Conservation (phyloP, 2,329 filamentous ascomycete genomes). For the Cytospora leucostoma region DNA sequence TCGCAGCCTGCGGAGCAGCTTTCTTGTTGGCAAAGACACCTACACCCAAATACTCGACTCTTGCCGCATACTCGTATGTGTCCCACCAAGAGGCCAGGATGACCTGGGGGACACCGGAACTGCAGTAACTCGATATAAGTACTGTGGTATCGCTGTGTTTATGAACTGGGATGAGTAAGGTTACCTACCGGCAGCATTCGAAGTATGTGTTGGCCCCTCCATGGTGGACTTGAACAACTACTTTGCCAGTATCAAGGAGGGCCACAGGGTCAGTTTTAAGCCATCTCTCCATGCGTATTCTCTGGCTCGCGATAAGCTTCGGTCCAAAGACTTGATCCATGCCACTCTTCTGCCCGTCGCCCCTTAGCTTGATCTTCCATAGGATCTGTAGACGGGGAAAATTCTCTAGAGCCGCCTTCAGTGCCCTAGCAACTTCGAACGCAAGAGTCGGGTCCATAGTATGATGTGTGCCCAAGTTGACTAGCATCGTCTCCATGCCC, state of each 20-base stretch:
- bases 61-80: constrained; percentile 17
- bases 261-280: constrained; percentile 15
- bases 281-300: constrained; percentile 14
- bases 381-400: constrained; percentile 8
- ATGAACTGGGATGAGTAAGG: background rate
- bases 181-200: constrained; percentile 13
- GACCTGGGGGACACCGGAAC: constrained; percentile 4
- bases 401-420: background rate
- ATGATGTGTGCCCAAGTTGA: constrained; percentile 15
- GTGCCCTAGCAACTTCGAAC: constrained; percentile 8
- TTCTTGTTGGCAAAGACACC: constrained; percentile 18
- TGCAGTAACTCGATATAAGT: background rate
- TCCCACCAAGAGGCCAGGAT: constrained; percentile 18
- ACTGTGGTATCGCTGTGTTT: background rate
- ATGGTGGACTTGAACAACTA: constrained; percentile 16
- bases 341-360: background rate
- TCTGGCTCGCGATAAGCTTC: background rate
- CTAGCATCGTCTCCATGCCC: constrained; percentile 6
- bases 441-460: constrained; percentile 5
- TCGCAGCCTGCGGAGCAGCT: constrained; percentile 7
- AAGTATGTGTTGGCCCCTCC: constrained; percentile 18
- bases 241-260: constrained; percentile 11
- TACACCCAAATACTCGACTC: constrained; percentile 18
- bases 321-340: constrained; percentile 1
- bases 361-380: constrained; percentile 13